phyloP scores from a whole-genome alignment of 2,329 filamentous ascomycete genomes.

The Penicillium sp. region DNA sequence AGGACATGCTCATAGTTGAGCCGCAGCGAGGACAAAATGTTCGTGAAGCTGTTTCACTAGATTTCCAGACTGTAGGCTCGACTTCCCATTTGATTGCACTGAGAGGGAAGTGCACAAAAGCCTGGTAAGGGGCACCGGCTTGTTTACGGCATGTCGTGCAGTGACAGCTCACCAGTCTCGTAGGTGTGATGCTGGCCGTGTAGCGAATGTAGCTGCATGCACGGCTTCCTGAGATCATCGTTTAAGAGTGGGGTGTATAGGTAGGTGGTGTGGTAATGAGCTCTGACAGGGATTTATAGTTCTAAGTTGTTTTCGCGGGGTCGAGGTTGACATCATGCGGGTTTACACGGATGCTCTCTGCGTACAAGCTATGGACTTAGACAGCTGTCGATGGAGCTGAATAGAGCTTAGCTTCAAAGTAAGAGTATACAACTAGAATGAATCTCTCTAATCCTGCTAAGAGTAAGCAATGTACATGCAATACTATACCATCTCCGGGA shows the following conservation, averaged over 20 bases:
- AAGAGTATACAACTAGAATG: too few relatives aligned
- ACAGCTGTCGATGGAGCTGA: not conserved
- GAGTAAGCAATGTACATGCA: too few relatives aligned
- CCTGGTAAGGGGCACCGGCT: constrained; percentile 48
- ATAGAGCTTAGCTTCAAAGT: not conserved
- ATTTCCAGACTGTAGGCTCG: constrained; percentile 33
- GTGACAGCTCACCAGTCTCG: constrained; percentile 45
- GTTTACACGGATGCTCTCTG: not conserved
- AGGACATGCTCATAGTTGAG: constrained; percentile 48
- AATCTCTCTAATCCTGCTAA: too few relatives aligned
- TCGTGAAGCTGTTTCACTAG: constrained; percentile 45
- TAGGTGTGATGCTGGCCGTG: constrained; percentile 37
- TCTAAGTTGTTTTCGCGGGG: not conserved
- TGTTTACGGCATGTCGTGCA: constrained; percentile 53
- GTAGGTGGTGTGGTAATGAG: not conserved
- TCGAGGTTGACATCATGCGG: constrained; percentile 12
- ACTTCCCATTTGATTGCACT: constrained; percentile 36
- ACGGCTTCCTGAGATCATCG: constrained; percentile 44
- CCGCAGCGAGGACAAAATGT: constrained; percentile 51
- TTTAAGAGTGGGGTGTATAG: not conserved
- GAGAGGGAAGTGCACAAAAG: constrained; percentile 42
- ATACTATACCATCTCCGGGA: too few relatives aligned
- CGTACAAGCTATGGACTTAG: not conserved
- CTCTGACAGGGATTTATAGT: not conserved
- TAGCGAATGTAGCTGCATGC: constrained; percentile 47